Base-by-base conservation (phyloP, 495 filamentous ascomycete genomes). In the Penicillium angulare region DNA sequence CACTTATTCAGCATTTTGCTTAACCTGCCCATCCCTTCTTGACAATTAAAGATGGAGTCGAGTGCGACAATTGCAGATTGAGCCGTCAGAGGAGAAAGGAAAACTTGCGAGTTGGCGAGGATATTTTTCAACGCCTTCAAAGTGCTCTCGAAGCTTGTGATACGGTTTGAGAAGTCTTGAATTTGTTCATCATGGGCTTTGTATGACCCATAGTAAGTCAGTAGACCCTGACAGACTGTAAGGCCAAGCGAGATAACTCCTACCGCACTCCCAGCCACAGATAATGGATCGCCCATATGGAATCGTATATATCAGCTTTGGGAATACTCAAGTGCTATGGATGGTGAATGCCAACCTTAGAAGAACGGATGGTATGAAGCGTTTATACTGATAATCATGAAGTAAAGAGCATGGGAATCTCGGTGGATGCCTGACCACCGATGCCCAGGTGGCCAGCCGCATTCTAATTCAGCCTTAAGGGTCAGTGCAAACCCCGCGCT, bases 231-330 rank as follows among this genome's bases (percentile, higher is more conserved):
- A 20, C 53, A 61, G 12, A 65, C 48, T 5, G 49, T 43, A 5
- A 68, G 34, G 36, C 61, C 64, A 12, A 67, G 52, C 6, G 64
- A 67, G 12, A 65, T 45, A 5, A 67, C 44, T 1, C 62, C 64
- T 1, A 48, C 59, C 7, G 56, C 59, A 24, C 50, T 52, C 8
- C 45, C 34, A 6, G 49, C 42, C 2, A 61, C 16, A 17, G 61
- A 63, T 18, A 68, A 49, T 7, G 60, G 57, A 24, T 66, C 63
- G 4, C 27, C 43, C 65, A 68, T 66, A 17, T 26, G 32, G 4
- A 20, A 27, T 10, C 5, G 10, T 5, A 27, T 26, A 3, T 27
- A 27, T 5, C 13, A 21, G 38, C n/a, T 41, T 41, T 21, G 38
- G 10, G 26, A 13, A 21, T 5, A 41, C 9, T 41, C 20, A 15